Base-by-base conservation (phyloP, 805 yeast genomes). In the Schwanniomyces vanrijiae region DNA sequence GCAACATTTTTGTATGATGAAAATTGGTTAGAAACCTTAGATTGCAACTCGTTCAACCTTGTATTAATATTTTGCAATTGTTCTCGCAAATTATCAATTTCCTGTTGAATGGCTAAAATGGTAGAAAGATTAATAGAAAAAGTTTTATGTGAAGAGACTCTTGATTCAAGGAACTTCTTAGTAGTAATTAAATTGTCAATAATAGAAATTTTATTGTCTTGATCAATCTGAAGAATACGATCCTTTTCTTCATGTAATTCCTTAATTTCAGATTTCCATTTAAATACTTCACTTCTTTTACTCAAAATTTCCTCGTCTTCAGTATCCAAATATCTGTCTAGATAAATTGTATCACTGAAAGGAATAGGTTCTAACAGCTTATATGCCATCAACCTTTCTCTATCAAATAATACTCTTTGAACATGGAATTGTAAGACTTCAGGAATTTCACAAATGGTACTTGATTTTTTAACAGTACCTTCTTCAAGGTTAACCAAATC, bases 341-440 rank as follows among this genome's bases (percentile, higher is more conserved):
- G 81, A 62, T 87, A 91, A 7, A 94, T 66, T 9, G 74, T 80
- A 44, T 89, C 88, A 24, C 83, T 81, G 60, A 90, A 90, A 3
- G 91, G 91, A 41, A 94, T 75, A 7, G 90, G 95, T 47, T 86
- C 90, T 37, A 81, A 77, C 2, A 90, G 84, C 62, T 94, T 94
- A 59, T 88, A 88, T 0, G 96, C 89, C 65, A 84, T 78, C 43
- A 84, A 76, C 11, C 78, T 68, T 45, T 75, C 84, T 39, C 90
- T 76, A 60, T 94, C 97, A 63, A 85, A 94, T 62, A 89, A 88
- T 0, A 94, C 98, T 60, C 99, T 77, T 66, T 91, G 98, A 6
- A 94, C 88, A 61, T 94, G 99, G 42, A 94, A 81, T 62, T 94
- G 99, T 42, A 94, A 65, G 43, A 94, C 80, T 5, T 84, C 83